Evolutionary conservation across 371 early-diverging fungal species (phyloP).

Genomic region (Fennellomyces sp.): DNA sequence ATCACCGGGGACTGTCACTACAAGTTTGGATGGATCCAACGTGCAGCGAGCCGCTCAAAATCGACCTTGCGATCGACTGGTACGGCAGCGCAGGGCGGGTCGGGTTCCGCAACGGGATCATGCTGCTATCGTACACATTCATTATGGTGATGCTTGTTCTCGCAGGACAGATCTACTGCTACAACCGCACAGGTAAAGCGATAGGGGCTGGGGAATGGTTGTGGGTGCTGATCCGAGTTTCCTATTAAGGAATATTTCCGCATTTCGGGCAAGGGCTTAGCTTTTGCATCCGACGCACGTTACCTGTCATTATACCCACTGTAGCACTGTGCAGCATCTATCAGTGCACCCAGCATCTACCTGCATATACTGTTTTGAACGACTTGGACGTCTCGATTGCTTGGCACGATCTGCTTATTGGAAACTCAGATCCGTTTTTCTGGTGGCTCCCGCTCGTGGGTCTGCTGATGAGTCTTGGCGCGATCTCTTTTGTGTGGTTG

Average conservation of each 20-base stretch:
- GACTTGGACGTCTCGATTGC: slow-evolving; percentile 20
- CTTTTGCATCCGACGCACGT: slow-evolving; percentile 36
- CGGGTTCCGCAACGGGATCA: slow-evolving; percentile 75
- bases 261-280: slow-evolving; percentile 53
- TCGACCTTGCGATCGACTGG: slow-evolving; percentile 68
- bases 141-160: slow-evolving; percentile 66
- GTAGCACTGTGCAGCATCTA: slow-evolving; percentile 33
- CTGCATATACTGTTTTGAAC: slow-evolving; percentile 17
- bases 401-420: slow-evolving; percentile 52
- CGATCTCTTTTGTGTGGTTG: slow-evolving; percentile 54
- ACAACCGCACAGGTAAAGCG: slow-evolving; percentile 52
- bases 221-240: not conserved
- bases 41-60: slow-evolving; percentile 49
- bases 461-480: slow-evolving; percentile 52
- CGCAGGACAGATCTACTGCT: slow-evolving; percentile 63
- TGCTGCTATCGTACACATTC: slow-evolving; percentile 69
- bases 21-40: slow-evolving; percentile 76
- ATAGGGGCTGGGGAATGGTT: not conserved
- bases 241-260: slow-evolving; percentile 37
- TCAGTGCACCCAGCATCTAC: slow-evolving; percentile 27
- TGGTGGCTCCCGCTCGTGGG: slow-evolving; percentile 67
- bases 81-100: slow-evolving; percentile 76
- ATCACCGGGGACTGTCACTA: slow-evolving; percentile 57
- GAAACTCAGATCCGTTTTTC: slow-evolving; percentile 62
- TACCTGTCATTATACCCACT: slow-evolving; percentile 34